These are phyloP conservation scores for Phalaenopsis hybrid DNA, from an alignment of 116 monocot genomes.

Conservation along the genomic window DNA sequence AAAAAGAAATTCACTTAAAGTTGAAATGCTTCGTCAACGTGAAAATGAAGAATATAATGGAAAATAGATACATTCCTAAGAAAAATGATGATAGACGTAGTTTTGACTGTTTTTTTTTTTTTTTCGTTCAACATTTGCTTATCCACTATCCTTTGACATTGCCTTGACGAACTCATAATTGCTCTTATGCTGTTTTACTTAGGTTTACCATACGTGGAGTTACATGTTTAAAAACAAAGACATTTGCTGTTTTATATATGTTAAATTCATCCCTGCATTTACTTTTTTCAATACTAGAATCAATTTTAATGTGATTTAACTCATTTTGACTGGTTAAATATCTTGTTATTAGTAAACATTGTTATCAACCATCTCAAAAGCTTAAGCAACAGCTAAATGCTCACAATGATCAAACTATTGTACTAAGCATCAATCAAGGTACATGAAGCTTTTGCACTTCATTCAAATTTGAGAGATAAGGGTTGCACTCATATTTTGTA, in stretches of 20 bases:
- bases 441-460: too few species aligned
- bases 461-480: too few species aligned
- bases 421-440: too few species aligned
- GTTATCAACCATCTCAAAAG: too few species aligned
- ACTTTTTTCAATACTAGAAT: too few species aligned
- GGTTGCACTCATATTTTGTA: too few species aligned
- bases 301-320: too few species aligned
- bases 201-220: neutral
- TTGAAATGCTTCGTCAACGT: neutral
- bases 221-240: neutral
- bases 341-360: too few species aligned
- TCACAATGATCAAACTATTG: too few species aligned
- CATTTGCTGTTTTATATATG: neutral
- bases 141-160: neutral
- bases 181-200: neutral
- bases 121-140: neutral
- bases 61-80: neutral
- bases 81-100: neutral
- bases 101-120: neutral
- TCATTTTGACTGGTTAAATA: too few species aligned
- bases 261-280: neutral
- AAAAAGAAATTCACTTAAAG: neutral
- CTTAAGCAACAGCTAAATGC: too few species aligned
- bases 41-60: neutral
- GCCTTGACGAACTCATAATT: neutral